Evolutionary conservation across 768 basidiomycete genomes (phyloP).

Genomic region (Leccinellum luteum): DNA sequence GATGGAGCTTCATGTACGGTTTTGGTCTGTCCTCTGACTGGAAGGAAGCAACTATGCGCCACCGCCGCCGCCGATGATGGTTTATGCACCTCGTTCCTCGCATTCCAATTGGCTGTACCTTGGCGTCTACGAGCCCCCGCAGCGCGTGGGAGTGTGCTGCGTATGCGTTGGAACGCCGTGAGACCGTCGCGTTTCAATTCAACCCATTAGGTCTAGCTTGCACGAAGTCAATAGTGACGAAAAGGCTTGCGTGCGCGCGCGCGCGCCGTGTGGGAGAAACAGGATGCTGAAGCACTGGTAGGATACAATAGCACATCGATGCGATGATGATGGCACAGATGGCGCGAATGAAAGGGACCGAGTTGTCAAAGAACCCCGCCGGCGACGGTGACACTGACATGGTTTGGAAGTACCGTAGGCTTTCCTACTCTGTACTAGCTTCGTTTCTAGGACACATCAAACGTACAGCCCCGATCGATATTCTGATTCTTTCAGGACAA

Average conservation of each 20-base stretch:
- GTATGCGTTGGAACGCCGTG: background rate
- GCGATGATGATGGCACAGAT: background rate
- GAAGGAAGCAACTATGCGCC: background rate
- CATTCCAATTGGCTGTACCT: too few species aligned
- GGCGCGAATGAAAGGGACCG: background rate
- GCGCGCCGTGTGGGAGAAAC: background rate
- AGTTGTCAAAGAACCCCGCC: background rate
- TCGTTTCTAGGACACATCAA: constrained; percentile 10
- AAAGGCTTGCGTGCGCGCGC: background rate
- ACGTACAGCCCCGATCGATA: constrained; percentile 11
- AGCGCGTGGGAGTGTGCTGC: background rate
- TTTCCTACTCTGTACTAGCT: background rate
- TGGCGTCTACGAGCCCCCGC: background rate
- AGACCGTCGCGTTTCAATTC: constrained; percentile 7
- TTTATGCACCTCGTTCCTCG: too few species aligned
- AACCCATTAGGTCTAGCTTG: constrained; percentile 4
- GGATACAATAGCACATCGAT: background rate
- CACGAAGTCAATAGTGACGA: background rate
- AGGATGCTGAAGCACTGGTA: background rate
- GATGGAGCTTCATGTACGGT: background rate
- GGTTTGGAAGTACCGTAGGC: background rate
- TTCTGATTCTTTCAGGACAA: background rate
- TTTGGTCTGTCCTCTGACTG: background rate
- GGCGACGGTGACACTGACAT: background rate
- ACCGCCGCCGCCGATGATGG: too few species aligned